Conservation (phyloP, 352 stramenopile species). For the Phytophthora cryptogea region DNA sequence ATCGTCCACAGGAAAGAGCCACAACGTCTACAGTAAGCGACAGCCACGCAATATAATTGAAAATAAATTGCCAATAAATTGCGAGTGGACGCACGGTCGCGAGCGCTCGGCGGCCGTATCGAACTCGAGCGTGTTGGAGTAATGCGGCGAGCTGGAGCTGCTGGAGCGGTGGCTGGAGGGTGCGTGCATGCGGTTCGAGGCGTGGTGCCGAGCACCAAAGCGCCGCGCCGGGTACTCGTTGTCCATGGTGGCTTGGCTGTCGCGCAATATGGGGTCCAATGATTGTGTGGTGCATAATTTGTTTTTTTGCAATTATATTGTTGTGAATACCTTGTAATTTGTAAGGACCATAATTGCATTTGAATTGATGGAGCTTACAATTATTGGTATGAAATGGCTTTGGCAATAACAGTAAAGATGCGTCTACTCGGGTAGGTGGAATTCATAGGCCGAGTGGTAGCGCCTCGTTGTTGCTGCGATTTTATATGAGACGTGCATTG, state of each 20-base stretch:
- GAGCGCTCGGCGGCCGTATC: slow-evolving; percentile 7
- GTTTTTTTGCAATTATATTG: too few species aligned
- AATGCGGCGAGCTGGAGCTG: neutral
- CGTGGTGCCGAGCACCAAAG: slow-evolving; percentile 7
- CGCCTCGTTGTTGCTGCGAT: too few species aligned
- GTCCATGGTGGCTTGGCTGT: neutral
- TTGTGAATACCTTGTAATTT: too few species aligned
- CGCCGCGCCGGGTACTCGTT: neutral
- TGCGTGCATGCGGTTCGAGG: slow-evolving; percentile 1
- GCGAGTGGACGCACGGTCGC: slow-evolving; percentile 4
- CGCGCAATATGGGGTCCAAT: neutral
- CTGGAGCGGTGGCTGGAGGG: neutral
- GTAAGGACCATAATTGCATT: neutral
- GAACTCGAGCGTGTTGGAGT: slow-evolving; percentile 21
- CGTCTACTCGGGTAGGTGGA: too few species aligned
- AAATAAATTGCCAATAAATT: neutral
- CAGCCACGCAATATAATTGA: neutral
- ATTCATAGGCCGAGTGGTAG: too few species aligned
- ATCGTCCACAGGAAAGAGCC: neutral
- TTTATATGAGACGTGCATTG: too few species aligned
- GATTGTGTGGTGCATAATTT: too few species aligned
- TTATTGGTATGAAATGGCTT: neutral
- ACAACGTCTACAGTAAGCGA: neutral
- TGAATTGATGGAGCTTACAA: neutral
- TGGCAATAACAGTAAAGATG: too few species aligned